A percentile compares a stretch with the other conserved stretches of the same genome.
Conservation (phyloP, 2,329 filamentous ascomycete species). For the Neofusicoccum cordaticola region DNA sequence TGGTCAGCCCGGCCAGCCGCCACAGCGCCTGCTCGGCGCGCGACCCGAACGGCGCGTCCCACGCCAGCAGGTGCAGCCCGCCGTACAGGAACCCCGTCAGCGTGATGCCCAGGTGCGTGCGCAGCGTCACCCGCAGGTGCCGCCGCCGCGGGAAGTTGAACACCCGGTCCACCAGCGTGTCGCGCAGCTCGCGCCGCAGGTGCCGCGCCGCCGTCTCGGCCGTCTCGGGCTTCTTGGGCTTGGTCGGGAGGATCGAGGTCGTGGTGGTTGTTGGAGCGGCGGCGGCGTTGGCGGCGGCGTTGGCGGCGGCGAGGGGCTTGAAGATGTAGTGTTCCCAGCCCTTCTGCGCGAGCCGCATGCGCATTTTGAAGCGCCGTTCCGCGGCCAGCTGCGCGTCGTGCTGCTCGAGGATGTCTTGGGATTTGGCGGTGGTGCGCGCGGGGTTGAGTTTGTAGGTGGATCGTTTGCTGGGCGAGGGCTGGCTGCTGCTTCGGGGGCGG, state of each 20-base stretch:
- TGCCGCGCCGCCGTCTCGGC: background rate
- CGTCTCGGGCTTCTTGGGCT: too few relatives aligned
- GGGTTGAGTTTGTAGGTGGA: background rate
- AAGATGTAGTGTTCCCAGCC: background rate
- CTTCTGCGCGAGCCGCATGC: background rate
- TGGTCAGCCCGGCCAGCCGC: background rate
- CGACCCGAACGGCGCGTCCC: constrained; percentile 24
- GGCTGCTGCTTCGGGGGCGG: background rate
- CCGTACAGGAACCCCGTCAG: constrained; percentile 21
- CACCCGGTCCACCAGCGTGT: background rate
- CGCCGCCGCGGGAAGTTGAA: background rate
- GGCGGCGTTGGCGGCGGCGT: background rate
- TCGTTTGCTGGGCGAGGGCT: background rate
- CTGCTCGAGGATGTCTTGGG: background rate
- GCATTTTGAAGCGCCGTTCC: background rate
- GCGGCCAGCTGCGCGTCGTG: background rate
- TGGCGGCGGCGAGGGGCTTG: background rate
- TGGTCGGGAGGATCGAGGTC: too few relatives aligned
- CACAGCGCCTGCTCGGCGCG: constrained; percentile 19
- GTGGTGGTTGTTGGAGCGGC: too few relatives aligned
- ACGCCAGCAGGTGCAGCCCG: constrained; percentile 24
- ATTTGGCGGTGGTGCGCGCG: background rate
- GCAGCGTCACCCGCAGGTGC: background rate
- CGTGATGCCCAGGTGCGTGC: constrained; percentile 6
- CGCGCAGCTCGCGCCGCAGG: background rate